Conservation (phyloP, 1,139 yeast species). For the Protomyces lactucae-debilis region DNA sequence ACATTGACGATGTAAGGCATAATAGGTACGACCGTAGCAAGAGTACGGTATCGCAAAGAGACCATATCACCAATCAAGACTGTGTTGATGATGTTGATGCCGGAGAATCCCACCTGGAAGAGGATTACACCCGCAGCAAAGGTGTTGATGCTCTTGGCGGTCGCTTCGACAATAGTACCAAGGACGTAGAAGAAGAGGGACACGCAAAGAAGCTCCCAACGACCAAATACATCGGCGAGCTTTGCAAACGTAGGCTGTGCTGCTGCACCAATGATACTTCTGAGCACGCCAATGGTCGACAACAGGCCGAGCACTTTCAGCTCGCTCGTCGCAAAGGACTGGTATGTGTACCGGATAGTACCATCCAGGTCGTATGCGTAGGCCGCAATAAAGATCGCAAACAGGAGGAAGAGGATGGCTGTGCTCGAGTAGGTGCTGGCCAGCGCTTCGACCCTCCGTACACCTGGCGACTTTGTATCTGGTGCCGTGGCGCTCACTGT, state of each 20-base stretch:
- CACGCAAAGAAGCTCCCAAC: constrained; percentile 46
- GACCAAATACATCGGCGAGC: constrained; percentile 43
- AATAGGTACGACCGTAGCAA: constrained; percentile 41
- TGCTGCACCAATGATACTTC: constrained; percentile 43
- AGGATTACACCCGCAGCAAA: constrained; percentile 72
- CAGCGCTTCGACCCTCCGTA: constrained; percentile 21
- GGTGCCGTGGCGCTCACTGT: background rate
- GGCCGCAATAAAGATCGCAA: constrained; percentile 40
- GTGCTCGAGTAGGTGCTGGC: constrained; percentile 16
- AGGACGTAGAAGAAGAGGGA: constrained; percentile 58
- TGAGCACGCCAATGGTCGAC: constrained; percentile 44
- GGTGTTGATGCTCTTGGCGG: constrained; percentile 57
- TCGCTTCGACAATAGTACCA: constrained; percentile 68
- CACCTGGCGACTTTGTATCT: constrained; percentile 23
- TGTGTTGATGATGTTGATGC: constrained; percentile 42
- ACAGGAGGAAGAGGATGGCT: constrained; percentile 10
- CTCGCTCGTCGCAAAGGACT: constrained; percentile 43
- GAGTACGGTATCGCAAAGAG: constrained; percentile 41
- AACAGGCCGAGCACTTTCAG: constrained; percentile 43
- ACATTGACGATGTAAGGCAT: constrained; percentile 35
- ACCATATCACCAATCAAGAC: constrained; percentile 45
- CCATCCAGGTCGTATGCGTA: constrained; percentile 44
- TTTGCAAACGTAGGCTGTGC: constrained; percentile 45
- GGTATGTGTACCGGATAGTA: constrained; percentile 42
- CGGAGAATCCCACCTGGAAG: constrained; percentile 64